Base-by-base conservation (phyloP, 2,329 filamentous ascomycete species). In the Ustulina deusta region DNA sequence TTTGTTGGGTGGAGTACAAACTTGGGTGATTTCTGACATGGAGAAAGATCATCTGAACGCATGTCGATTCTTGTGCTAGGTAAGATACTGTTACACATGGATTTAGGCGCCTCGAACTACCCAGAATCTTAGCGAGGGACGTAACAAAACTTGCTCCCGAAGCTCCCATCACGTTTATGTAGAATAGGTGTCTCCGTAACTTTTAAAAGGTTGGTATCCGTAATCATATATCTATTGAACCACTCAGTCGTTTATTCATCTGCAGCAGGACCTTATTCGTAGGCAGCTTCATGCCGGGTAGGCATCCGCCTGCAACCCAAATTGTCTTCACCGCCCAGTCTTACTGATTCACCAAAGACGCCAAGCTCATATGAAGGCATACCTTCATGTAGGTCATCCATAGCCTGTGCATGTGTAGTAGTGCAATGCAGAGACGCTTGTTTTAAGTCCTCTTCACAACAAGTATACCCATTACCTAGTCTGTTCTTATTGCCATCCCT, bases 251-350 rank as follows among this genome's bases (percentile, higher is more conserved):
- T 25, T 38, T 48, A 11, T 32, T 15, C 22, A 34, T 54, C 32
- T 40, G 54, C 52, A 29, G 36, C 61, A 60, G 34, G 44, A 40
- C 51, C 15, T 38, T 54, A 17, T 34, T 66, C 10, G 38, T 58
- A 55, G 65, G n/a, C 13, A 40, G 57, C 44, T 57, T 68, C 9
- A 40, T 56, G 36, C 38, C 27, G 55, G 32, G 20, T 59, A 36
- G 32, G 22, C 34, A 60, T 64, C 42, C 27, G 49, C n/a, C 51
- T 60, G 34, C 44, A 22, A 29, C 56, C 25, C 15, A 27, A 56
- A 29, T 40, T 27, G 29, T 61, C 29, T 68, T 57, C 65, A 65
- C 65, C 55, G 57, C 61, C 38, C 36, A 5, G 51, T 52, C 27
- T 38, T 46, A 59, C 17, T 22, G 27, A 54, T 36, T 46, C 22